These are phyloP conservation scores for Saturnispora ahearnii DNA, from an alignment of 805 yeast species.

Conservation along the genomic window DNA sequence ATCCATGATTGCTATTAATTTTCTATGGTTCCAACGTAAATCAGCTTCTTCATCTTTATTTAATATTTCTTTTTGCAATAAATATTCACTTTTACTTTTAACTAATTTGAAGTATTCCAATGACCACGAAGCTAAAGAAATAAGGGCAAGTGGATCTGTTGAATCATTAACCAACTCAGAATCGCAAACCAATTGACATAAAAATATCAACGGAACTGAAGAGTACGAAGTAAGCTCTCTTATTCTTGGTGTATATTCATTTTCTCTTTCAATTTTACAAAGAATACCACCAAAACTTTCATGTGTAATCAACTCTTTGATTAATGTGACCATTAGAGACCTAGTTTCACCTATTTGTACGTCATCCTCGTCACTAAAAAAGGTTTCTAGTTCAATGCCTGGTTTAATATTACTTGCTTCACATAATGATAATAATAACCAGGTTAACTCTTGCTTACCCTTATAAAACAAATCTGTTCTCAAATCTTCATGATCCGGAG, in stretches of 20 bases:
- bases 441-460: conserved; percentile 5
- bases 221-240: background rate
- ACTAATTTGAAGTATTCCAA: conserved; percentile 24
- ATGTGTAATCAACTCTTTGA: conserved; percentile 1
- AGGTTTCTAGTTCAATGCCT: background rate
- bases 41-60: background rate
- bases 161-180: background rate
- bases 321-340: background rate
- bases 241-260: background rate
- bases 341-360: background rate
- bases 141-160: background rate
- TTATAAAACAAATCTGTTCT: conserved; percentile 1
- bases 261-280: conserved; percentile 2
- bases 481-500: conserved; percentile 2
- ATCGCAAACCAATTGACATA: conserved; percentile 1
- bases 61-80: conserved; percentile 4
- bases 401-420: background rate
- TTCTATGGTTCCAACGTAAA: conserved; percentile 13
- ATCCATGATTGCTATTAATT: conserved; percentile 28
- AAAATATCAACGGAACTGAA: conserved; percentile 3
- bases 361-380: background rate
- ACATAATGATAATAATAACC: conserved; percentile 5
- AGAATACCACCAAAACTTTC: conserved; percentile 8
- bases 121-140: conserved; percentile 33
- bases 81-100: conserved; percentile 7